Percentiles rank a stretch among this genome's conserved stretches.
Evolutionary conservation across 139 green algal species (phyloP).

Genomic region (Chlorella sp.): DNA sequence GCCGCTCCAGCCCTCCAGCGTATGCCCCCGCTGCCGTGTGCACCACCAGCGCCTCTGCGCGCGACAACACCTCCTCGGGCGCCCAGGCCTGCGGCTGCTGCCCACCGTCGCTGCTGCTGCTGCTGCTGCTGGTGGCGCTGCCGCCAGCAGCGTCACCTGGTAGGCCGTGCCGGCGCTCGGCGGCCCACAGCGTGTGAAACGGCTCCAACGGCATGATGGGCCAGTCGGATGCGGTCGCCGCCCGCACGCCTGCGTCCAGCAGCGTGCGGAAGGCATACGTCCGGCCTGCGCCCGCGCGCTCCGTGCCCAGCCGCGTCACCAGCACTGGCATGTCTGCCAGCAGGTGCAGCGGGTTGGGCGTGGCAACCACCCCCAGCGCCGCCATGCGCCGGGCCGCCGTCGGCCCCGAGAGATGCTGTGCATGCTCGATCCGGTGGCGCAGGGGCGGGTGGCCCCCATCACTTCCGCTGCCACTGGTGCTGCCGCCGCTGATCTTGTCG

Average conservation of each 20-base stretch:
- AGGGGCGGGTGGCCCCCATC: no score
- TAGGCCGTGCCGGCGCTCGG: neutral
- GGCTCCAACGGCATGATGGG: slow-evolving; percentile 65
- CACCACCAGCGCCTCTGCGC: slow-evolving; percentile 42
- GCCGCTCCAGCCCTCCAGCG: slow-evolving; percentile 29
- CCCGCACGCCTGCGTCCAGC: slow-evolving; percentile 28
- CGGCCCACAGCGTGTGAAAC: slow-evolving; percentile 12
- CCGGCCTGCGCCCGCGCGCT: slow-evolving; percentile 18
- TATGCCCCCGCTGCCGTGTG: slow-evolving; percentile 37
- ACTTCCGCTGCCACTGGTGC: slow-evolving; percentile 2
- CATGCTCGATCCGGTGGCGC: slow-evolving; percentile 53
- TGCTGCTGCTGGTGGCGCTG: neutral
- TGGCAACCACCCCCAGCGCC: slow-evolving; percentile 29
- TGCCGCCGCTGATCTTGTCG: neutral
- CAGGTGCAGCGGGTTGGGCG: slow-evolving; percentile 76
- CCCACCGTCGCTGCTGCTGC: neutral
- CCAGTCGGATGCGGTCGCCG: slow-evolving; percentile 67
- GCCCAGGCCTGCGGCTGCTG: neutral
- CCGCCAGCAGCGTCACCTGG: neutral
- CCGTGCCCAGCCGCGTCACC: slow-evolving; percentile 39
- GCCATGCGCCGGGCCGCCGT: slow-evolving; percentile 18
- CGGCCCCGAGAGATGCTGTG: slow-evolving; percentile 61
- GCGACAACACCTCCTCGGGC: slow-evolving; percentile 28
- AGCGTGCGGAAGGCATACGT: slow-evolving; percentile 53
- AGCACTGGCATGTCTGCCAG: slow-evolving; percentile 57